phyloP scores from a whole-genome alignment of 352 stramenopile species.

The Phytophthora ohioensis region DNA sequence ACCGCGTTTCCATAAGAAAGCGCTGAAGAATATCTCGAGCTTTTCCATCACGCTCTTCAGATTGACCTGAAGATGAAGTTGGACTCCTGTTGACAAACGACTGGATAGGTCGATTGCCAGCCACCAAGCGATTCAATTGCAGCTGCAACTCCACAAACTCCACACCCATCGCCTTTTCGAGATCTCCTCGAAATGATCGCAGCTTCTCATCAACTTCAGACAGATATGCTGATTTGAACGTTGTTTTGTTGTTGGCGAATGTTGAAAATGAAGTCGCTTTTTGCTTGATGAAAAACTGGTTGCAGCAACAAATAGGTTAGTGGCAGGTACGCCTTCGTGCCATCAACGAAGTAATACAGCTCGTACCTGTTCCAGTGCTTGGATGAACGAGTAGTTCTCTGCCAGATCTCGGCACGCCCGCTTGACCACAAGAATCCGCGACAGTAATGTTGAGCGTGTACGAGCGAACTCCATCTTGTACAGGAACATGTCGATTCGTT shows the following conservation, averaged over 20 bases:
- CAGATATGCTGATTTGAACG: constrained; percentile 52
- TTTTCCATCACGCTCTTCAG: constrained; percentile 45
- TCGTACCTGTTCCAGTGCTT: constrained; percentile 56
- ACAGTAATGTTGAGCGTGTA: constrained; percentile 50
- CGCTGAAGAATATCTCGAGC: constrained; percentile 58
- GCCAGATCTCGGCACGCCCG: constrained; percentile 70
- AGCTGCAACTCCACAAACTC: constrained; percentile 74
- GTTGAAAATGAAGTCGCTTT: constrained; percentile 44
- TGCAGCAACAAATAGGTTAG: constrained; percentile 3
- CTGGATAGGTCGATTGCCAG: constrained; percentile 53
- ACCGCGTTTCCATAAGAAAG: constrained; percentile 57
- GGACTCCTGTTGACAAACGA: constrained; percentile 56
- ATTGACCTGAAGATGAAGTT: constrained; percentile 11
- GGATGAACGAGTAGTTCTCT: constrained; percentile 75
- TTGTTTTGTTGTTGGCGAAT: constrained; percentile 37
- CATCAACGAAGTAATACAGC: background rate
- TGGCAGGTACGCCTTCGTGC: background rate
- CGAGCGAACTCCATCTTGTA: constrained; percentile 79
- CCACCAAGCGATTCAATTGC: constrained; percentile 65
- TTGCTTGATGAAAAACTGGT: constrained; percentile 60
- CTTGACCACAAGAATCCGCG: constrained; percentile 64
- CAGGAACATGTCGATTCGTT: constrained; percentile 78
- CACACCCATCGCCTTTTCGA: constrained; percentile 58
- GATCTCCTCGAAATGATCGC: constrained; percentile 61
- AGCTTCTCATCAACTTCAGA: constrained; percentile 62